Base-by-base conservation (phyloP, 495 filamentous ascomycete genomes). In the Filosporella fistucella region DNA sequence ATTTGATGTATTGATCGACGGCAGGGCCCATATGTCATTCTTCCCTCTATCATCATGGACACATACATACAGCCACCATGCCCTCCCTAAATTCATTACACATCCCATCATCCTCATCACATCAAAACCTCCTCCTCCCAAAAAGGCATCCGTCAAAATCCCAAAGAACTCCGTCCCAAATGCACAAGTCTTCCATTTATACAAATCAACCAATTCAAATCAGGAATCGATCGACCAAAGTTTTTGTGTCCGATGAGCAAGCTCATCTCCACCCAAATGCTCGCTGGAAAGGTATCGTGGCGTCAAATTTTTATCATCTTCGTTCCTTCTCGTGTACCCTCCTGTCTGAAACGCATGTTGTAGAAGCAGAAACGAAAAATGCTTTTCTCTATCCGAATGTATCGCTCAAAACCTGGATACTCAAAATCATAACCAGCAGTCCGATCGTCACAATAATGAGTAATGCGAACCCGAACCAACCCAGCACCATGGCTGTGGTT, bases 371-470 rank as follows among this genome's bases (percentile, higher is more conserved):
- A 36, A 14, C 33, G n/a, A 8, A 17, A 7, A 33, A 26, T 34
- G 16, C 24, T 32, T 36, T 28, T 57, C 32, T 45, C 38, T 52
- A 59, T 4, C 49, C 53, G 35, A 60, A 60, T 32, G 53, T 49
- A 29, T 60, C 57, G 11, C 40, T 41, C 42, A 62, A 41, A 23
- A 94, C 69, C 25, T 78, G 75, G 55, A 95, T 89, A 68, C 89
- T 95, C 62, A 95, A 68, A 51, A 95, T 94, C 91, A 97, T 97
- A 54, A 96, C 85, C 29, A 97, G 71, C 63, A 97, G 64, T 20
- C 91, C 91, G 60, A 96, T 94, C 14, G 91, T 95, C 23, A 95
- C 89, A 26, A 96, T 81, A 45, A 96, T 91, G 52, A 97, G 72
- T 48, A 96, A 60, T 25, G 85, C 86, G 59, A 97, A 97, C 12